These are phyloP conservation scores for Penicillium manginii DNA, from an alignment of 495 filamentous ascomycete species.

Conservation along the genomic window DNA sequence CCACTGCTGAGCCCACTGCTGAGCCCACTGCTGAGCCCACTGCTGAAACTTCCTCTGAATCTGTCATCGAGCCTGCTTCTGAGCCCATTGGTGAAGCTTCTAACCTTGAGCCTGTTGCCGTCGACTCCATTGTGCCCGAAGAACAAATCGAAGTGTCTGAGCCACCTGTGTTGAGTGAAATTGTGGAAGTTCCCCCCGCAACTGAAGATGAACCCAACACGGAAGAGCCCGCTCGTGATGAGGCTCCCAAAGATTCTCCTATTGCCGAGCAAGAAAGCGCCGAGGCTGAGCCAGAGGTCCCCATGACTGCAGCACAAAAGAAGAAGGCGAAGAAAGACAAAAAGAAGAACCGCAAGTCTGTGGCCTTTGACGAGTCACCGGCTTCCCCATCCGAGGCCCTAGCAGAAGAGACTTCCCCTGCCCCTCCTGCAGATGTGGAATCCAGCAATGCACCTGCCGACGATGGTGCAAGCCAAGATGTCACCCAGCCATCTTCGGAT, in stretches of 20 bases:
- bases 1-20: background rate
- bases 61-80: background rate
- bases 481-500: conserved; percentile 3
- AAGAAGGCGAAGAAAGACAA: conserved; percentile 49
- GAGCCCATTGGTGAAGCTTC: background rate
- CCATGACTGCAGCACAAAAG: conserved; percentile 32
- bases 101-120: background rate
- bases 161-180: background rate
- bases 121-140: background rate
- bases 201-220: conserved; percentile 9
- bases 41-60: background rate
- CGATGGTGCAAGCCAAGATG: conserved; percentile 8
- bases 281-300: conserved; percentile 26
- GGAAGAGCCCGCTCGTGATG: conserved; percentile 11
- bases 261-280: background rate
- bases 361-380: conserved; percentile 20
- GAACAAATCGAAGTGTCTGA: background rate
- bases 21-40: background rate
- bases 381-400: conserved; percentile 4
- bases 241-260: conserved; percentile 7
- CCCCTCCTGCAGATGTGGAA: background rate
- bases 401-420: background rate
- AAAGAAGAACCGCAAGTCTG: conserved; percentile 30
- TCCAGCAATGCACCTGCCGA: background rate
- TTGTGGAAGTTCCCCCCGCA: background rate